Evolutionary conservation across 2,329 filamentous ascomycete genomes (phyloP).

Genomic region (Albifimbria verrucaria): DNA sequence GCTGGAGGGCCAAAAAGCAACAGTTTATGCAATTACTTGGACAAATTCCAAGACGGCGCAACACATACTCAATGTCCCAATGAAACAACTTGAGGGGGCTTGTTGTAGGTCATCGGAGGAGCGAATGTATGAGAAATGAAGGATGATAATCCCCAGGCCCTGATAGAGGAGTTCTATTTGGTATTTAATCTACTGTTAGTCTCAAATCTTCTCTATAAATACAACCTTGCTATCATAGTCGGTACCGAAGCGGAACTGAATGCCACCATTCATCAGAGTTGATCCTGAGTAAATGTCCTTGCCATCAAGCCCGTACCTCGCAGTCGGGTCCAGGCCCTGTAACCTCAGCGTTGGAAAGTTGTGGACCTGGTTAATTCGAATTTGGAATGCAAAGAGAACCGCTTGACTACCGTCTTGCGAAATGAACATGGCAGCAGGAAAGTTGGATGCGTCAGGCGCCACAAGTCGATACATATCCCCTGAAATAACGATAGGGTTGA

Average conservation of each 20-base stretch:
- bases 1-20: background rate
- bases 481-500: slow-evolving; percentile 57
- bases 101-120: no score
- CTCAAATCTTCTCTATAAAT: slow-evolving; percentile 41
- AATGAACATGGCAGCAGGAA: slow-evolving; percentile 59
- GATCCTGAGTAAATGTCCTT: slow-evolving; percentile 51
- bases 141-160: no score
- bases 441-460: slow-evolving; percentile 57
- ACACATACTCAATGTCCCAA: no score
- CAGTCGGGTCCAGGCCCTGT: slow-evolving; percentile 52
- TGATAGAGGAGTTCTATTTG: no score
- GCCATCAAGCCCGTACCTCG: slow-evolving; percentile 51
- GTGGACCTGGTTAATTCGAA: slow-evolving; percentile 45
- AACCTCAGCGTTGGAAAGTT: slow-evolving; percentile 52
- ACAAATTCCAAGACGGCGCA: no score
- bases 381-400: slow-evolving; percentile 60
- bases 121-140: no score
- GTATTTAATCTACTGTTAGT: no score
- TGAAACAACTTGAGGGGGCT: no score
- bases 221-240: slow-evolving; percentile 59
- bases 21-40: no score
- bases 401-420: slow-evolving; percentile 45
- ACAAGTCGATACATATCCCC: slow-evolving; percentile 59
- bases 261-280: slow-evolving; percentile 60
- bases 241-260: slow-evolving; percentile 48